A percentile compares a stretch with the other conserved stretches of the same genome.
phyloP scores from a whole-genome alignment of 2,329 filamentous ascomycete species.

The Aspergillus nomiae region DNA sequence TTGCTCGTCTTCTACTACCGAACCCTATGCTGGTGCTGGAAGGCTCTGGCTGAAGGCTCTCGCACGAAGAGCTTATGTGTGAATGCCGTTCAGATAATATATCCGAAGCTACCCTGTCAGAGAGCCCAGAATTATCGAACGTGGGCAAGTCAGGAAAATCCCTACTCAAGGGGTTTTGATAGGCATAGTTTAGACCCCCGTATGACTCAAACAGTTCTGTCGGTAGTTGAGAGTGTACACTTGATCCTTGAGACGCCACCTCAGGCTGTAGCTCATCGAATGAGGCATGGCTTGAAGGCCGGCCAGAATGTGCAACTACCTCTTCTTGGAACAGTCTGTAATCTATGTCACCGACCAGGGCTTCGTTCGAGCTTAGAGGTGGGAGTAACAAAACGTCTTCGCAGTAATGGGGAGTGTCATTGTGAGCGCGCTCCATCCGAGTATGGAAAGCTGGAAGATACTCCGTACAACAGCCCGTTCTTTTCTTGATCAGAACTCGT shows the following conservation, averaged over 20 bases:
- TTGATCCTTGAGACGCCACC: neutral
- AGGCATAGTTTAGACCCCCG: too few species aligned
- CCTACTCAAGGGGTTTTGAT: neutral
- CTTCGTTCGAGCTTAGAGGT: neutral
- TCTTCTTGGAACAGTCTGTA: neutral
- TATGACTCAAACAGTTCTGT: neutral
- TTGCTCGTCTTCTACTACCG: neutral
- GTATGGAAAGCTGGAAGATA: neutral
- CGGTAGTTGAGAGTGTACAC: neutral
- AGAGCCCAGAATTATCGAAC: neutral
- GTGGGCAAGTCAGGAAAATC: neutral
- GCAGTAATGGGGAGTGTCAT: neutral
- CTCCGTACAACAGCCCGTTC: neutral
- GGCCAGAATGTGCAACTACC: neutral
- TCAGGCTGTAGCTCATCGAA: neutral
- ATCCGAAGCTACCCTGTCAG: neutral
- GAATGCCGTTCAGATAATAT: neutral
- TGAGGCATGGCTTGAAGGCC: neutral
- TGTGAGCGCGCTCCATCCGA: conserved; percentile 4
- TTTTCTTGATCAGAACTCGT: neutral
- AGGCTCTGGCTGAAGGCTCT: neutral
- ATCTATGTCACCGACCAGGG: neutral
- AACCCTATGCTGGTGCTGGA: neutral
- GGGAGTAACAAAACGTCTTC: conserved; percentile 10
- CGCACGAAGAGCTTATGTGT: neutral